phyloP scores from a whole-genome alignment of 2,329 filamentous ascomycete species.

The Helotiales sp. region DNA sequence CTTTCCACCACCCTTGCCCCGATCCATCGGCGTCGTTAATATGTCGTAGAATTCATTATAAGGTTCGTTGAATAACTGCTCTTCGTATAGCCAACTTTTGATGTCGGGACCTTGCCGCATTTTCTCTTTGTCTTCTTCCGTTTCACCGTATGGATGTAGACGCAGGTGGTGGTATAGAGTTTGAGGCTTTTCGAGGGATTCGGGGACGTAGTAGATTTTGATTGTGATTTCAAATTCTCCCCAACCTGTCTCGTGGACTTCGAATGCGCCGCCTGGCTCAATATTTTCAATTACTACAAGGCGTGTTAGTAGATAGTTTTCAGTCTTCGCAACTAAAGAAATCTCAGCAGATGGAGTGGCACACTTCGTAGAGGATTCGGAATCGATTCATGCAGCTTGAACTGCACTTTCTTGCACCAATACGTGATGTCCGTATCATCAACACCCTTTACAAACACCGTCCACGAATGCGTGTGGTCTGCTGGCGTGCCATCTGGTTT shows the following conservation, averaged over 20 bases:
- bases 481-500: conserved; percentile 75
- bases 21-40: conserved; percentile 66
- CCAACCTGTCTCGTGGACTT: conserved; percentile 92
- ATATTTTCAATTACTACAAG: conserved; percentile 68
- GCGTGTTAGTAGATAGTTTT: background rate
- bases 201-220: conserved; percentile 87
- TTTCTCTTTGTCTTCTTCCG: conserved; percentile 67
- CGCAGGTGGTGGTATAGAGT: conserved; percentile 93
- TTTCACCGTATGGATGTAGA: conserved; percentile 85
- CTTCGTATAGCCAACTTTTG: conserved; percentile 81
- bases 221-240: conserved; percentile 97
- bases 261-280: conserved; percentile 62
- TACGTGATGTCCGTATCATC: conserved; percentile 90
- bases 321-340: background rate
- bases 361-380: conserved; percentile 81
- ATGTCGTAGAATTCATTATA: conserved; percentile 89
- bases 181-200: conserved; percentile 89
- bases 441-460: conserved; percentile 87
- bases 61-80: conserved; percentile 96
- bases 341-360: conserved; percentile 27
- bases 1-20: conserved; percentile 54
- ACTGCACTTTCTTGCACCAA: conserved; percentile 96
- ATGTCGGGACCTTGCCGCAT: conserved; percentile 63
- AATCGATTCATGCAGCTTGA: conserved; percentile 97
- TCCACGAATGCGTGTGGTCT: conserved; percentile 96